Percentiles rank a stretch among this genome's conserved stretches.
Conservation (phyloP, 1,139 yeast species). For the Meyerozyma carpophila region DNA sequence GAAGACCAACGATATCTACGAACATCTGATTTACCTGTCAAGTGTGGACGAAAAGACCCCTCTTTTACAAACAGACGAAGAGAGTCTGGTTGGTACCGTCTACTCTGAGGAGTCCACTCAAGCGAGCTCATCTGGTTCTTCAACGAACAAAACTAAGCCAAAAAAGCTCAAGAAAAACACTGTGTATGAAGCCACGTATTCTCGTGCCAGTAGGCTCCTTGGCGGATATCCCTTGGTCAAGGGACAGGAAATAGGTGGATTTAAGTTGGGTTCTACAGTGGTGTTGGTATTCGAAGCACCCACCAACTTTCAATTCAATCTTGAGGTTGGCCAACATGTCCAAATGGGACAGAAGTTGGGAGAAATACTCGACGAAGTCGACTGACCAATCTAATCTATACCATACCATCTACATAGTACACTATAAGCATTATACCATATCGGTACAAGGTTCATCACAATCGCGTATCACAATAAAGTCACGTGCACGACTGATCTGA, state of each 20-base stretch:
- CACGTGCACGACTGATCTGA: neutral
- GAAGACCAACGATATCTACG: slow-evolving; percentile 72
- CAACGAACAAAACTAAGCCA: slow-evolving; percentile 10
- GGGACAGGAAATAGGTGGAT: slow-evolving; percentile 97
- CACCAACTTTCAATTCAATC: slow-evolving; percentile 60
- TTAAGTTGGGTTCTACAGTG: slow-evolving; percentile 91
- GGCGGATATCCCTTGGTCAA: slow-evolving; percentile 86
- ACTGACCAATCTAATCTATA: neutral
- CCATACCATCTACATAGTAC: neutral
- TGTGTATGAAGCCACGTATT: slow-evolving; percentile 92
- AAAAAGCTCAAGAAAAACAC: slow-evolving; percentile 62
- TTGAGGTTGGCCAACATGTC: slow-evolving; percentile 69
- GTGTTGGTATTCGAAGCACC: slow-evolving; percentile 98
- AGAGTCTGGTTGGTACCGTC: slow-evolving; percentile 25
- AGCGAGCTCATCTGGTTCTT: slow-evolving; percentile 12
- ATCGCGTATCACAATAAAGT: neutral
- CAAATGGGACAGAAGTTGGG: slow-evolving; percentile 86
- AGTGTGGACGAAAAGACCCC: slow-evolving; percentile 28
- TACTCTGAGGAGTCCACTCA: slow-evolving; percentile 11
- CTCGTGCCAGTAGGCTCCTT: slow-evolving; percentile 69
- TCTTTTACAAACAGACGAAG: slow-evolving; percentile 23
- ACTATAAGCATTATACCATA: too few relatives aligned
- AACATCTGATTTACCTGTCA: slow-evolving; percentile 42
- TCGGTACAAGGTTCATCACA: too few relatives aligned
- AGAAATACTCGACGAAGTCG: slow-evolving; percentile 9